Evolutionary conservation across 768 basidiomycete genomes (phyloP), one percentile per base, ranked within the genome.

Genomic region (Pleurotus salmoneostramineus): DNA sequence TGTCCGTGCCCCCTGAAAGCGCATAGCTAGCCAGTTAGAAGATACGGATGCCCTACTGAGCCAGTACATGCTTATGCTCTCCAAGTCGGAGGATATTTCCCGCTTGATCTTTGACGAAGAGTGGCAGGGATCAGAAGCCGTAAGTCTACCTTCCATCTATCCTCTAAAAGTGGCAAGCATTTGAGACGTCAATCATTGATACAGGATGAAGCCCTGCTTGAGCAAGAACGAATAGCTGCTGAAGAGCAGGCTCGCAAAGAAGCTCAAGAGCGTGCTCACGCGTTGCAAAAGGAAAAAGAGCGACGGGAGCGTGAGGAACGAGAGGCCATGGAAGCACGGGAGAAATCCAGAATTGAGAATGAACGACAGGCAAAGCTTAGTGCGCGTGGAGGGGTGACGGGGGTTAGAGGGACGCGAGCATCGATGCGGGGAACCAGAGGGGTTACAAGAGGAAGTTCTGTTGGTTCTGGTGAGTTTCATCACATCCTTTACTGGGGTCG

Each of bases 11-110:
- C 56, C 56, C 48, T 27, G 59, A 50, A 58, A 89, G 90, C 81
- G 83, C 63, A 78, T 91, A 40, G 84, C 85, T 7, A 70, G 68
- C 33, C 89, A 91, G 61, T 68, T 93, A 35, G 79, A 78, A 48
- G 82, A 91, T 61, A 92, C 91, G 0, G 84, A 92, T 64, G 81
- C 80, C 0, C 72, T 93, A 57, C 72, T 93, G 58, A 85, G 89
- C 70, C 88, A 84, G 77, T 93, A 93, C 66, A 81, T 89, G 44
- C 73, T 71, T 43, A 82, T 90, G 48, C 73, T 93, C 15, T 80
- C 82, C 4, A 85, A 83, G 67, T 88, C 89, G 2, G 90, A 91
- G 68, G 79, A 83, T 11, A 78, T 83, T 60, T 74, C 88, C 2
- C 80, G 81, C 33, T 69, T 92, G 58, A 83, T 93, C 14, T 84